phyloP scores from a whole-genome alignment of 1,284 basidiomycete genomes.

The Tylopilus sp. region DNA sequence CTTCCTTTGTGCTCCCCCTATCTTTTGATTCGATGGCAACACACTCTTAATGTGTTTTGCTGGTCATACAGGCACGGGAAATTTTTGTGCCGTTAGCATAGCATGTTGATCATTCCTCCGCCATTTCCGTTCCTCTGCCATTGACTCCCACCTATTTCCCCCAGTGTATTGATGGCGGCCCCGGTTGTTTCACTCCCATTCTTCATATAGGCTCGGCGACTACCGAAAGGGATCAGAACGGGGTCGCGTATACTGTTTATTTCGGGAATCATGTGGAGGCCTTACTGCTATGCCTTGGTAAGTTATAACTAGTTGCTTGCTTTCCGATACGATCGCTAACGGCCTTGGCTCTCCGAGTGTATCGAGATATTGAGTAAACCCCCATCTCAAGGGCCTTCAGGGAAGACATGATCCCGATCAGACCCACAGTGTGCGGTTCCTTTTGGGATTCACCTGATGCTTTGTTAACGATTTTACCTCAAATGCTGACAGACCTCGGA shows the following conservation, averaged over 20 bases:
- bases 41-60: not conserved
- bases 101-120: not conserved
- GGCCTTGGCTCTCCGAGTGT: not conserved
- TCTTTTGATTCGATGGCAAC: too few relatives aligned
- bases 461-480: not conserved
- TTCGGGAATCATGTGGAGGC: not conserved
- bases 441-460: not conserved
- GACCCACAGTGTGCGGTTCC: not conserved
- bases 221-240: not conserved
- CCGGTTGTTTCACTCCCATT: not conserved
- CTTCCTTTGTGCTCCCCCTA: not conserved
- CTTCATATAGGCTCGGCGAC: not conserved
- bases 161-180: not conserved
- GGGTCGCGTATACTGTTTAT: not conserved
- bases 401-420: not conserved
- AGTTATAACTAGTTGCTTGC: not conserved
- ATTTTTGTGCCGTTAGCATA: not conserved
- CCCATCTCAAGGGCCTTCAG: not conserved
- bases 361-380: not conserved
- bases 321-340: not conserved
- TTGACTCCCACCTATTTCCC: not conserved
- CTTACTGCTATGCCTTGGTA: not conserved
- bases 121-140: not conserved
- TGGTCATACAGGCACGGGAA: not conserved
- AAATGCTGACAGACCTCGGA: not conserved